Conservation (phyloP, 768 basidiomycete genomes). For the Leccinellum albellum region DNA sequence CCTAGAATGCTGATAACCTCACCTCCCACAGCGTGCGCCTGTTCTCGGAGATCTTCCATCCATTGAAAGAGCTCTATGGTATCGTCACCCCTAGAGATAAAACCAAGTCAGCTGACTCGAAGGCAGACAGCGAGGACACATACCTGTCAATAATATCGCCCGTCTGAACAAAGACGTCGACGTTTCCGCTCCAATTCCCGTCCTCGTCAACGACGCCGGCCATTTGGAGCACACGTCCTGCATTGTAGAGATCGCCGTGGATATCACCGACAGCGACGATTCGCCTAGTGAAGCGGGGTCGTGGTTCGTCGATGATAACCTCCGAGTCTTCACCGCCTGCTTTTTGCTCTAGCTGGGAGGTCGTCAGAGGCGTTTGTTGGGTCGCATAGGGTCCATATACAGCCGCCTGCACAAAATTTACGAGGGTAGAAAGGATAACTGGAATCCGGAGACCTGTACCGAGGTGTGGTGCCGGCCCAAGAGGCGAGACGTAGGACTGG, state of each 20-base stretch:
- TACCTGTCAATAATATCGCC: conserved; percentile 94
- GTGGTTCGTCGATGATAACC: conserved; percentile 17
- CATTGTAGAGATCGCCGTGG: conserved; percentile 84
- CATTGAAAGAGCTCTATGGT: conserved; percentile 80
- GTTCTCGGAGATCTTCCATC: conserved; percentile 78
- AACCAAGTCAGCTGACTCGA: conserved; percentile 8
- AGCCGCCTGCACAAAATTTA: conserved; percentile 23
- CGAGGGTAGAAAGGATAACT: conserved; percentile 22
- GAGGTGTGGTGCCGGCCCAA: conserved; percentile 32
- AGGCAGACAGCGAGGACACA: conserved; percentile 14
- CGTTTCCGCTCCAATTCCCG: conserved; percentile 77
- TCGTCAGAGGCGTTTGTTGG: conserved; percentile 10
- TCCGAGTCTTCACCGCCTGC: conserved; percentile 8
- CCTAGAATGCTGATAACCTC: conserved; percentile 76
- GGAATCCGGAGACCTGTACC: conserved; percentile 21
- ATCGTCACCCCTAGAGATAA: conserved; percentile 68
- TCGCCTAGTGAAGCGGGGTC: conserved; percentile 36
- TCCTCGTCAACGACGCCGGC: conserved; percentile 68
- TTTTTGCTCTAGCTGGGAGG: conserved; percentile 3
- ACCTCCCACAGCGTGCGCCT: conserved; percentile 69
- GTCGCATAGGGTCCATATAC: conserved; percentile 20
- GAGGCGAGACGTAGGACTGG: conserved; percentile 29
- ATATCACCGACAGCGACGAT: conserved; percentile 91
- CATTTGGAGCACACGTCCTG: conserved; percentile 75
- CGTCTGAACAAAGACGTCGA: conserved; percentile 89